phyloP scores from a whole-genome alignment of 106 monocot species.

The Dactylorhiza incarnata region DNA sequence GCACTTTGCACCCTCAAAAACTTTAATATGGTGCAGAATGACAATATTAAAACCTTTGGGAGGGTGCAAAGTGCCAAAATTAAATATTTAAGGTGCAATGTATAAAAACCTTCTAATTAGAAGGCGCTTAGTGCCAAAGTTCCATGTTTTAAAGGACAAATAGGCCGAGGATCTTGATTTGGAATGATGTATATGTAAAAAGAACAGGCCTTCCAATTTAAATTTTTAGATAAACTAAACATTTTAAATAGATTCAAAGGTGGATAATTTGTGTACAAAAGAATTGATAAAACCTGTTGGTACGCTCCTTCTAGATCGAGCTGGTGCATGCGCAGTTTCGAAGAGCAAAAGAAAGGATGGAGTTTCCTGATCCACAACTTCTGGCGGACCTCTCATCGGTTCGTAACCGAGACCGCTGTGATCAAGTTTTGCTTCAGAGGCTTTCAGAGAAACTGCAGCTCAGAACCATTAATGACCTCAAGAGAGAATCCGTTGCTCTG shows the following conservation, averaged over 20 bases:
- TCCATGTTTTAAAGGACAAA: neutral
- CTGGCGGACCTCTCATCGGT: constrained; percentile 21
- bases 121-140: too few relatives aligned
- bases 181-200: neutral
- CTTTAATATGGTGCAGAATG: too few relatives aligned
- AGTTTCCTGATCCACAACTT: constrained; percentile 40
- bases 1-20: too few relatives aligned
- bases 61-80: too few relatives aligned
- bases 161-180: neutral
- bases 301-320: constrained; percentile 26
- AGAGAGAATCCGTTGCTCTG: constrained; percentile 51
- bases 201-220: neutral
- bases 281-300: neutral
- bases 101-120: too few relatives aligned
- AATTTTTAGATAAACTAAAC: neutral
- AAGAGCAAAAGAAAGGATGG: constrained; percentile 40
- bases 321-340: constrained; percentile 61
- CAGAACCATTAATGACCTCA: constrained; percentile 43
- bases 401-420: constrained; percentile 11
- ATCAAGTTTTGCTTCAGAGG: constrained; percentile 26
- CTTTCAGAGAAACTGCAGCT: constrained; percentile 64
- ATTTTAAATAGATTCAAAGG: too few relatives aligned
- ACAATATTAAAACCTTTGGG: too few relatives aligned
- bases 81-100: too few relatives aligned
- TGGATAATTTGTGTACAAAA: neutral